These are phyloP conservation scores for Ailanthus altissimus DNA, from an alignment of 345 rosid species.

Conservation along the genomic window DNA sequence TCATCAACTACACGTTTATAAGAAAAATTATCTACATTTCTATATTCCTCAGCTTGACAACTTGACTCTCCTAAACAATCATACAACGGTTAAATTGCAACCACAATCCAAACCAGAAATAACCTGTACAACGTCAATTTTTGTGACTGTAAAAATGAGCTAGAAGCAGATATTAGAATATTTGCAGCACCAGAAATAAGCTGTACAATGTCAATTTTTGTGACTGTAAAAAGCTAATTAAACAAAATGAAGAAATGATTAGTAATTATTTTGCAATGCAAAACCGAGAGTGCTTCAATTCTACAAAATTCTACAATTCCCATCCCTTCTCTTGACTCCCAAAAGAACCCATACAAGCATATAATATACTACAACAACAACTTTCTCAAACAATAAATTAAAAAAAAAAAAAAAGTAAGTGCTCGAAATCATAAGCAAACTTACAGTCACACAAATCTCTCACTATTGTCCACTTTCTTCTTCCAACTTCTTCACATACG, in stretches of 20 bases:
- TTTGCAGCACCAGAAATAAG: background rate
- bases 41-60: background rate
- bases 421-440: slow-evolving; percentile 11
- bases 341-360: slow-evolving; percentile 1
- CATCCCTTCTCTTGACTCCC: slow-evolving; percentile 2
- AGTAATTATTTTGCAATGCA: slow-evolving; percentile 1
- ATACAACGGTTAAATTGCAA: background rate
- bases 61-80: background rate
- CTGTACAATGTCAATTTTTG: background rate
- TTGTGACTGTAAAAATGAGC: background rate
- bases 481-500: slow-evolving; percentile 87
- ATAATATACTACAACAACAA: slow-evolving; percentile 10
- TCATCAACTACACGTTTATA: background rate
- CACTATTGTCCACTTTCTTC: slow-evolving; percentile 62
- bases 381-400: background rate
- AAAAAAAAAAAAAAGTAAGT: background rate
- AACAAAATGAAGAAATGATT: background rate
- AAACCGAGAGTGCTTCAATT: background rate
- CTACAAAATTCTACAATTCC: slow-evolving; percentile 19
- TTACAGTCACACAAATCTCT: background rate
- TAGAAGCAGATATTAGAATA: background rate
- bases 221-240: background rate
- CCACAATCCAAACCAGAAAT: background rate
- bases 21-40: background rate
- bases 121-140: background rate